A percentile compares a stretch with the other conserved stretches of the same genome.
These are phyloP conservation scores for Aspergillus indologenus DNA, from an alignment of 495 filamentous ascomycete species.

Conservation along the genomic window DNA sequence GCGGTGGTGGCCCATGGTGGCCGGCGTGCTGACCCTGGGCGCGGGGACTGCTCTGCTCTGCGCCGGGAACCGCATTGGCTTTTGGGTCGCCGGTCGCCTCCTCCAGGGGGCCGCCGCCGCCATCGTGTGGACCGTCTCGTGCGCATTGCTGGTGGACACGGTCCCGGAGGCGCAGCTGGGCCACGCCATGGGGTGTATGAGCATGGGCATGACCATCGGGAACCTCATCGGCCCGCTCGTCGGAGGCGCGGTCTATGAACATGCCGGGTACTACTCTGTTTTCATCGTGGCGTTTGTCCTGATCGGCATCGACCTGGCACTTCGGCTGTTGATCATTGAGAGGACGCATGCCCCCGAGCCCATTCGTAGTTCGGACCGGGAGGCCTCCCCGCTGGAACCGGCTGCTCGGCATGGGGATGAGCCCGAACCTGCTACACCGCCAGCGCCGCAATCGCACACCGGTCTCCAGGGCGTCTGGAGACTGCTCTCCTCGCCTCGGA, in stretches of 20 bases:
- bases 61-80: too few species aligned
- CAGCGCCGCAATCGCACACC: too few species aligned
- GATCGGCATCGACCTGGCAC: not conserved
- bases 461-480: too few species aligned
- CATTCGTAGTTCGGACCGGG: too few species aligned
- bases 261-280: slow-evolving; percentile 1
- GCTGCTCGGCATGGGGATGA: too few species aligned
- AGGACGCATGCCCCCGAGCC: not conserved
- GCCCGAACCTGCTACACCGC: too few species aligned
- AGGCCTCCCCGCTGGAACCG: too few species aligned
- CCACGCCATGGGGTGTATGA: slow-evolving; percentile 3
- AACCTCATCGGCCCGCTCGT: slow-evolving; percentile 2
- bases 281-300: slow-evolving; percentile 1
- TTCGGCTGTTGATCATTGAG: not conserved
- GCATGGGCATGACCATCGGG: slow-evolving; percentile 8
- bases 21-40: too few species aligned
- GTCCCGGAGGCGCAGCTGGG: not conserved
- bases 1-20: too few species aligned
- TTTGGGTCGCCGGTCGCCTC: slow-evolving; percentile 1
- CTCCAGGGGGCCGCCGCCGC: slow-evolving; percentile 6
- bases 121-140: slow-evolving; percentile 7
- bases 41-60: too few species aligned
- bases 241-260: slow-evolving; percentile 5
- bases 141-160: slow-evolving; percentile 4
- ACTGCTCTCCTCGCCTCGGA: too few species aligned